These are phyloP conservation scores for Tetracladium maxilliforme DNA, from an alignment of 2,329 filamentous ascomycete species.

Conservation along the genomic window DNA sequence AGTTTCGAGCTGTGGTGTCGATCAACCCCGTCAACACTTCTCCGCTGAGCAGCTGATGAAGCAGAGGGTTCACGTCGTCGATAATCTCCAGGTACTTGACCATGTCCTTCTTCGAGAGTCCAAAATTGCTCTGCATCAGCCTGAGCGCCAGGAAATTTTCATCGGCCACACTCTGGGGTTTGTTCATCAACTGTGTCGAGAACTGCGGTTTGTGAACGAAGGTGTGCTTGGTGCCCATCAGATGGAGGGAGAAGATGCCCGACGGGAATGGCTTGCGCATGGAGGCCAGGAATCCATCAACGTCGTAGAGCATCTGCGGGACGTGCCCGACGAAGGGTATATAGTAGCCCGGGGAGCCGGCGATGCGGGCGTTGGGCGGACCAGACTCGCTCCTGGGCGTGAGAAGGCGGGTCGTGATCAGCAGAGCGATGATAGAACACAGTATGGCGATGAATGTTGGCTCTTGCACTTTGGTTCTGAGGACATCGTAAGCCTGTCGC, in stretches of 20 bases:
- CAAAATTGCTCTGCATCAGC: conserved; percentile 17
- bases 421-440: too few species aligned
- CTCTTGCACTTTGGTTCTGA: too few species aligned
- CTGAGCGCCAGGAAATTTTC: conserved; percentile 10
- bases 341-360: too few species aligned
- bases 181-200: conserved; percentile 12
- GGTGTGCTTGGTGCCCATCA: conserved; percentile 17
- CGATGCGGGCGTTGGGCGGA: too few species aligned
- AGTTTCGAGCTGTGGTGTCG: conserved; percentile 6
- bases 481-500: too few species aligned
- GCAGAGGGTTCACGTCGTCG: conserved; percentile 12
- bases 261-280: conserved; percentile 16
- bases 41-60: conserved; percentile 12
- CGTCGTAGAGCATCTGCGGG: conserved; percentile 14
- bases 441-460: too few species aligned
- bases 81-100: conserved; percentile 11
- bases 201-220: conserved; percentile 18
- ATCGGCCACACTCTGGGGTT: conserved; percentile 12
- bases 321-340: conserved; percentile 20
- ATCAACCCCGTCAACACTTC: conserved; percentile 11
- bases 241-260: conserved; percentile 19
- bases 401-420: too few species aligned
- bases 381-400: too few species aligned
- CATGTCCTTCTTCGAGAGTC: conserved; percentile 14
- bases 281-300: conserved; percentile 13